phyloP scores from a whole-genome alignment of 805 yeast genomes.

The Metschnikowia hibisci region DNA sequence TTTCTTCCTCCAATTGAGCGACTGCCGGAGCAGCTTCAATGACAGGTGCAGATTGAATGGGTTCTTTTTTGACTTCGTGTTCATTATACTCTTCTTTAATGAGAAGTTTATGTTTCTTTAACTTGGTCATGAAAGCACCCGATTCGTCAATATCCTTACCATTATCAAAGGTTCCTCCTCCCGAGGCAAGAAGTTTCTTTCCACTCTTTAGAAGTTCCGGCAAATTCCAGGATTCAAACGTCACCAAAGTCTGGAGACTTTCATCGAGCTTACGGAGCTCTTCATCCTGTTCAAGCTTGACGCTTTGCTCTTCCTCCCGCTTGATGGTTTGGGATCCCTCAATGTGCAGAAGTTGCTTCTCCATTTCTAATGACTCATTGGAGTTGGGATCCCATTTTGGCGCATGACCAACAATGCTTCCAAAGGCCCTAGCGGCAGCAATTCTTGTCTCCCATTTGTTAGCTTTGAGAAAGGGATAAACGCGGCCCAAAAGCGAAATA shows the following conservation, averaged over 20 bases:
- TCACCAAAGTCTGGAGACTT: slow-evolving; percentile 38
- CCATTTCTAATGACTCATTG: slow-evolving; percentile 28
- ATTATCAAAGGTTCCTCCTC: slow-evolving; percentile 43
- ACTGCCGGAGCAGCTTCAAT: neutral
- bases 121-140: slow-evolving; percentile 41
- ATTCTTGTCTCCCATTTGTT: slow-evolving; percentile 94
- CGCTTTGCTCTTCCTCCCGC: slow-evolving; percentile 24
- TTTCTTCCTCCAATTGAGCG: slow-evolving; percentile 14
- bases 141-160: slow-evolving; percentile 35
- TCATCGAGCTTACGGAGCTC: slow-evolving; percentile 40
- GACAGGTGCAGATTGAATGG: neutral
- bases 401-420: slow-evolving; percentile 82
- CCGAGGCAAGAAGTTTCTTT: slow-evolving; percentile 59
- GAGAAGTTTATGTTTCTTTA: slow-evolving; percentile 48
- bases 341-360: slow-evolving; percentile 16
- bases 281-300: slow-evolving; percentile 40
- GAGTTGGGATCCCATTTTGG: slow-evolving; percentile 80
- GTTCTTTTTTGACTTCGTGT: neutral
- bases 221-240: slow-evolving; percentile 50
- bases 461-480: slow-evolving; percentile 81
- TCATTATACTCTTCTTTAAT: slow-evolving; percentile 22
- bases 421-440: slow-evolving; percentile 91
- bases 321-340: slow-evolving; percentile 22
- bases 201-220: slow-evolving; percentile 48
- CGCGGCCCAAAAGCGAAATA: slow-evolving; percentile 75